Percentiles rank a stretch among this genome's conserved stretches.
phyloP scores from a whole-genome alignment of 2,329 filamentous ascomycete genomes.

The Aspergillus carbonarius region DNA sequence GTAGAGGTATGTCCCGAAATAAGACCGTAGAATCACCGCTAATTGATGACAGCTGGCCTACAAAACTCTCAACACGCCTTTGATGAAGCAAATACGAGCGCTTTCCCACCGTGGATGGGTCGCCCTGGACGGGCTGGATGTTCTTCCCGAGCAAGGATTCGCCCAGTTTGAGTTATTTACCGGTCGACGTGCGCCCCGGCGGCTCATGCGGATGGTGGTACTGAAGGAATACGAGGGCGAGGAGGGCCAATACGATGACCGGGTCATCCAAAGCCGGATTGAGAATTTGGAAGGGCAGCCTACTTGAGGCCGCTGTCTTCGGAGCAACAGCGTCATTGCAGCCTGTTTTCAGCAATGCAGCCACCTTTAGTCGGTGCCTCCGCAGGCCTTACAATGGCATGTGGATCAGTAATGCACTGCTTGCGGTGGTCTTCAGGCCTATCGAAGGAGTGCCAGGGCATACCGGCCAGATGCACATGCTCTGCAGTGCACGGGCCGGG shows the following conservation, averaged over 20 bases:
- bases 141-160: constrained; percentile 42
- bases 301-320: constrained; percentile 20
- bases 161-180: constrained; percentile 43
- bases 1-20: constrained; percentile 35
- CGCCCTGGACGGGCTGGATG: constrained; percentile 40
- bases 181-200: constrained; percentile 38
- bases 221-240: constrained; percentile 37
- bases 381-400: neutral
- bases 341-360: neutral
- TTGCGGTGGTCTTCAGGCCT: too few species aligned
- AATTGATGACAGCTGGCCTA: constrained; percentile 34
- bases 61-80: constrained; percentile 40
- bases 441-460: too few species aligned
- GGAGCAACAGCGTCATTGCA: neutral
- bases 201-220: constrained; percentile 38
- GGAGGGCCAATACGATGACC: constrained; percentile 33
- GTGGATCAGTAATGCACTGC: neutral
- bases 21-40: neutral
- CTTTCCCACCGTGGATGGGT: constrained; percentile 40
- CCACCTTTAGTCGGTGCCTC: too few species aligned
- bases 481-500: too few species aligned
- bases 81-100: constrained; percentile 39
- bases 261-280: constrained; percentile 30
- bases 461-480: too few species aligned
- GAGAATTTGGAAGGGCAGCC: constrained; percentile 35